Evolutionary conservation across 768 basidiomycete genomes (phyloP).

Genomic region (Tricholoma saponaceum): DNA sequence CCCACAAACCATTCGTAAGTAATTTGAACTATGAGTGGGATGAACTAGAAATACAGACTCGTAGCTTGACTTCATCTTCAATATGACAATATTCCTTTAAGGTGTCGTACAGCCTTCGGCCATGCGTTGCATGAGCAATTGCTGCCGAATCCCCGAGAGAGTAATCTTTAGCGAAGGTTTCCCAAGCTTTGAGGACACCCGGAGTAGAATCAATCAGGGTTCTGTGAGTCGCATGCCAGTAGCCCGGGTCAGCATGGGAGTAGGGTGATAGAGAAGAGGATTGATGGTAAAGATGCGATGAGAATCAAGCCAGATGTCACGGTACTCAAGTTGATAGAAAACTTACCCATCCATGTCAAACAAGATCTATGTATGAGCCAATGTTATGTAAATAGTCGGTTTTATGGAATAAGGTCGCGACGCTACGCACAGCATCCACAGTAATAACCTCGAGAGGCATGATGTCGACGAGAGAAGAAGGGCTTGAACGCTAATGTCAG

Average conservation of each 20-base stretch:
- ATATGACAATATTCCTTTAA: conserved; percentile 66
- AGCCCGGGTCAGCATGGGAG: neutral
- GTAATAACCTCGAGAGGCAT: conserved; percentile 31
- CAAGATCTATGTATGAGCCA: conserved; percentile 44
- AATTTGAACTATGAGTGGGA: neutral
- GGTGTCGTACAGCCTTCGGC: conserved; percentile 73
- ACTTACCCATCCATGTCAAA: conserved; percentile 71
- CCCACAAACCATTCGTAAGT: neutral
- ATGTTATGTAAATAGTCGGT: neutral
- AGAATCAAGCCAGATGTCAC: neutral
- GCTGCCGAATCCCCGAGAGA: conserved; percentile 41
- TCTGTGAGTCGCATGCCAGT: conserved; percentile 27
- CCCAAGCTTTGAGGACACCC: conserved; percentile 78
- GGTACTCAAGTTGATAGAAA: neutral
- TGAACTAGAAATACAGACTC: conserved; percentile 35
- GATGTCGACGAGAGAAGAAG: neutral
- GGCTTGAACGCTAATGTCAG: neutral
- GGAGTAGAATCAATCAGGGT: conserved; percentile 82
- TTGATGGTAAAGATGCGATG: neutral
- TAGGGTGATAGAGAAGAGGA: neutral
- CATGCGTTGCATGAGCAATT: conserved; percentile 64
- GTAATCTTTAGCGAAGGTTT: conserved; percentile 62
- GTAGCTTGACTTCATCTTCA: conserved; percentile 48
- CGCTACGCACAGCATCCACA: conserved; percentile 50
- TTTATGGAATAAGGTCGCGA: neutral